These are phyloP conservation scores for Pythium vanterpoolii DNA, from an alignment of 352 stramenopile species.

Conservation along the genomic window DNA sequence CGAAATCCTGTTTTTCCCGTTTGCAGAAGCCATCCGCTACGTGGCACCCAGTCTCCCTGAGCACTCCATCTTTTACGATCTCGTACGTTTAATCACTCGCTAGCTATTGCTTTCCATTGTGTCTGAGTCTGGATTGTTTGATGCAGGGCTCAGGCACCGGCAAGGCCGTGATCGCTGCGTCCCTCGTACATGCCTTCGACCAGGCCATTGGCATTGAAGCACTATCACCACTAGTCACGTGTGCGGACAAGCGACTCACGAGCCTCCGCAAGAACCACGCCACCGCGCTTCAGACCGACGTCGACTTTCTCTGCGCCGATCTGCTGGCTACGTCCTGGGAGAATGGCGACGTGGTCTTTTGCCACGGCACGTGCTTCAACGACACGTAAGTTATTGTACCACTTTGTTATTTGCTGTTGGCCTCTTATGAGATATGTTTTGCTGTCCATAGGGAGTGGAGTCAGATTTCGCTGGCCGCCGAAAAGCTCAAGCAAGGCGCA, in stretches of 20 bases:
- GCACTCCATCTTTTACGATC: constrained; percentile 79
- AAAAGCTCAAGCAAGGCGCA: constrained; percentile 81
- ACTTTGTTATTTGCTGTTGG: neutral
- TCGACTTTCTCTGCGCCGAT: constrained; percentile 74
- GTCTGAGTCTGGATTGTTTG: neutral
- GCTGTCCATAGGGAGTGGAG: constrained; percentile 57
- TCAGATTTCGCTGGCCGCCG: constrained; percentile 71
- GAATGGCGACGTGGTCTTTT: constrained; percentile 79
- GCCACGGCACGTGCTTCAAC: constrained; percentile 82
- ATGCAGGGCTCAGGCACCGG: constrained; percentile 71
- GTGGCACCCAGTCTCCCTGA: constrained; percentile 59
- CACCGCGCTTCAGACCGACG: constrained; percentile 33
- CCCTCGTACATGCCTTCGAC: constrained; percentile 76
- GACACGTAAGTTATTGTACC: constrained; percentile 45
- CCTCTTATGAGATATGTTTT: neutral
- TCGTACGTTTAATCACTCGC: constrained; percentile 33
- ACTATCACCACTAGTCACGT: constrained; percentile 68
- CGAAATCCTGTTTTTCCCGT: constrained; percentile 84
- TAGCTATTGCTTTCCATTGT: neutral
- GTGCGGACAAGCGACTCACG: constrained; percentile 68
- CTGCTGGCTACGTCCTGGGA: constrained; percentile 65
- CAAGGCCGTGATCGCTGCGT: constrained; percentile 77
- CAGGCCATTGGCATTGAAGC: constrained; percentile 82
- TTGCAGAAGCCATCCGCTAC: constrained; percentile 67
- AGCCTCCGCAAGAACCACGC: constrained; percentile 45